Conservation (phyloP, 2,329 filamentous ascomycete species). For the Trichoderma afroharzianum region DNA sequence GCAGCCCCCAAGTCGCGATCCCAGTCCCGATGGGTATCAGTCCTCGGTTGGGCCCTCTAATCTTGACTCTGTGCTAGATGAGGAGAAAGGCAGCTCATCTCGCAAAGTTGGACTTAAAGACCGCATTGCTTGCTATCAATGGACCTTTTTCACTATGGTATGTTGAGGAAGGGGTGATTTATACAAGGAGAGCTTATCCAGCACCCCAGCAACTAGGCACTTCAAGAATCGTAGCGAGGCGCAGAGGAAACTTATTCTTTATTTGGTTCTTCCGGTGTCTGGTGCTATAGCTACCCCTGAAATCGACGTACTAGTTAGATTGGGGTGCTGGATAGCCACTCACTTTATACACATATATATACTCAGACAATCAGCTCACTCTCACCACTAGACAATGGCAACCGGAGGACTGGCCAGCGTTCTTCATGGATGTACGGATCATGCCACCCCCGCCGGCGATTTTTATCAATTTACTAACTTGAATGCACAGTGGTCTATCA, state of each 20-base stretch:
- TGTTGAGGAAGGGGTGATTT: neutral
- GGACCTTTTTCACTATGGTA: slow-evolving; percentile 72
- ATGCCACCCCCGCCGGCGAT: neutral
- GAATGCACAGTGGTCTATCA: slow-evolving; percentile 7
- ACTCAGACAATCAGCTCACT: neutral
- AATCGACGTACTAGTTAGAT: no score
- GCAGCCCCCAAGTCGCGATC: neutral
- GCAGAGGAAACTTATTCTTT: no score
- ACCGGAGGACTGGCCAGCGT: slow-evolving; percentile 56
- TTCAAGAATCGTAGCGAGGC: no score
- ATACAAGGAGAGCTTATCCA: neutral
- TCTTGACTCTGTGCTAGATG: neutral
- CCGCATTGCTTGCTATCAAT: slow-evolving; percentile 53
- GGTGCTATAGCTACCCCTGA: no score
- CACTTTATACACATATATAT: neutral
- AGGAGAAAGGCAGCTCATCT: slow-evolving; percentile 1
- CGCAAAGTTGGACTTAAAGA: slow-evolving; percentile 45
- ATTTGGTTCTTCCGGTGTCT: no score
- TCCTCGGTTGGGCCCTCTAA: neutral
- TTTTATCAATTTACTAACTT: neutral
- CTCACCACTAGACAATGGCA: slow-evolving; percentile 37
- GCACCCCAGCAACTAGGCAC: no score
- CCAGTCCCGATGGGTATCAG: neutral
- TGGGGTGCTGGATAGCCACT: no score
- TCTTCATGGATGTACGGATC: slow-evolving; percentile 32